Base-by-base conservation (phyloP, 129 eudicot genomes). In the Heracleum sosnowskyi region DNA sequence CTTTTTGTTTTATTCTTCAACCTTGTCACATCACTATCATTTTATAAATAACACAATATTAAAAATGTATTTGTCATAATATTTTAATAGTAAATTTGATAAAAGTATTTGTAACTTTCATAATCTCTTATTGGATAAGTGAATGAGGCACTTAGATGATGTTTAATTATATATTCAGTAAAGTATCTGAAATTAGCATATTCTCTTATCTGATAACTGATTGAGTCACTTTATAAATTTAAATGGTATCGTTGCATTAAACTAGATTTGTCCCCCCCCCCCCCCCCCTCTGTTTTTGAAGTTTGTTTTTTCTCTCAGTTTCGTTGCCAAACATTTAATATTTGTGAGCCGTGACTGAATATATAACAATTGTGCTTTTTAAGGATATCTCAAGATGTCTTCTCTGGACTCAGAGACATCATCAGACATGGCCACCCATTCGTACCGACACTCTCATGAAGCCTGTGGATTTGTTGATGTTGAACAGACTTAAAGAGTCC, bases 341-440 rank as follows among this genome's bases (percentile, higher is more conserved):
- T 66, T 29, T 66, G 8, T 31, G 20, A 31, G 20, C 15, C 18
- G 60, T 66, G 62, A 69, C 62, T 68, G 35, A 64, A 79, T 74
- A 72, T 76, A 57, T 47, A 47, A 77, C 63, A 68, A 53, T 31
- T 76, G 18, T 31, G 68, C 20, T 35, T 46, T 82, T 76, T 69
- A 93, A 95, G 97, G 99, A 95, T 85, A 82, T 95, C 77, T 95
- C 99, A 34, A 90, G 99, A 85, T 95, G 99, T 85, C 91, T 95
- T 82, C 89, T 95, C 44, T 95, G 99, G 99, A 95, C 97, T 29
- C 99, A 95, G 79, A 88, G 99, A 83, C 97, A 95, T 86, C 99
- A 95, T 83, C 97, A 95, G 53, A 92, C 99, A 66, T 95, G 99
- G 99, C 97, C 99, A 29, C 96, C 96, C 34, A 86, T 95, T 82